Base-by-base conservation (phyloP, 805 yeast genomes). In the Kuraishia capsulata region DNA sequence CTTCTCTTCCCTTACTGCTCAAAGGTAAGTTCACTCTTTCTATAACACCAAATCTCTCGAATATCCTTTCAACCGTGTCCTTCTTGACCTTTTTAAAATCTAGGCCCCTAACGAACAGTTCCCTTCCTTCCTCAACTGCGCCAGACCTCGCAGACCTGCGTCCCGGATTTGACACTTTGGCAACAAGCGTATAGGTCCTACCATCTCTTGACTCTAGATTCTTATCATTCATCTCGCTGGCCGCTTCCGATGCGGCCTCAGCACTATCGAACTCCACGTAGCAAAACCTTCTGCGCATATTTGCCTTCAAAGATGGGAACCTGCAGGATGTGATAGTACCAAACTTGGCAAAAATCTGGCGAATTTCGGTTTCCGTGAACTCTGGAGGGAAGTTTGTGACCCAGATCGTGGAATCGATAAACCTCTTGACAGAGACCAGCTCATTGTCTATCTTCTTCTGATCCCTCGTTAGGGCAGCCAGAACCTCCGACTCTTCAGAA, bases 371-470 rank as follows among this genome's bases (percentile, higher is more conserved):
- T 19, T 61, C 60, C 0, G 66, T 62, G 41, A 53, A 70, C 1
- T 59, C 49, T 2, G 85, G 80, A 0, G 94, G 88, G 48, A 72
- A 84, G 49, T 85, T 85, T 0, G 89, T 73, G 2, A 79, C 76
- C 81, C 86, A 86, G 1, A 85, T 41, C 0, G 87, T 80, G 28
- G 73, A 61, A 11, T 69, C 61, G 17, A 58, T 50, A 2, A 74
- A 55, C 26, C 70, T 56, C 3, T 52, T 53, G 0, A 85, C 81
- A 3, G 48, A 36, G 0, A 85, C 59, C 29, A 62, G 65, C 1
- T 49, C 38, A 0, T 64, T 71, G 0, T 62, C 64, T 0, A 80
- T 40, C 8, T 42, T 50, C 48, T 80, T 81, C 41, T 57, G 64
- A 24, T 76, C 73, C 44, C 71, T 77, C 0, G 89, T 78, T 33